phyloP scores from a whole-genome alignment of 352 stramenopile species.

The Globisporangium yorkense region DNA sequence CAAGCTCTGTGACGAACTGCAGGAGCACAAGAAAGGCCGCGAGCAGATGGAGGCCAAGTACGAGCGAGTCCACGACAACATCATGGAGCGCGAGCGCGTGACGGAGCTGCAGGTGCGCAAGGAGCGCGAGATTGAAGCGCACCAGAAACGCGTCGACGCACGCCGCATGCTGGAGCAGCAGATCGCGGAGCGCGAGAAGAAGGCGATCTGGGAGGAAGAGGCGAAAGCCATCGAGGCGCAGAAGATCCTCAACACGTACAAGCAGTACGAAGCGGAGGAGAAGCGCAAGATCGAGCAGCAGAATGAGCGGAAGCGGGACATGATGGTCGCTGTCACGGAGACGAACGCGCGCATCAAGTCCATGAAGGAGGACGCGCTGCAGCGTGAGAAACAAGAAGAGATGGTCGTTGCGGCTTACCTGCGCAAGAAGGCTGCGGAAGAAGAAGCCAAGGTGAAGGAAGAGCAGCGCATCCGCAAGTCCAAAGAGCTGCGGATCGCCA shows the following conservation, averaged over 20 bases:
- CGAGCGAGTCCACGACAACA: constrained; percentile 60
- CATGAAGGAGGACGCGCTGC: constrained; percentile 48
- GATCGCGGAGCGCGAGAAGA: constrained; percentile 60
- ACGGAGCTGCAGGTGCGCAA: constrained; percentile 50
- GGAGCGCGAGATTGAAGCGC: constrained; percentile 28
- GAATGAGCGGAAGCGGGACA: constrained; percentile 33
- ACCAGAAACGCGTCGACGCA: constrained; percentile 51
- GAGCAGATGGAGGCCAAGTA: constrained; percentile 44
- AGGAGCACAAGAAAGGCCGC: constrained; percentile 36
- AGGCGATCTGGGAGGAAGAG: constrained; percentile 69
- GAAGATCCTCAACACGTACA: constrained; percentile 78
- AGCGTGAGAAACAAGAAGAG: constrained; percentile 60
- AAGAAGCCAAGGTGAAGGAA: constrained; percentile 65
- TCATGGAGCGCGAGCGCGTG: constrained; percentile 65
- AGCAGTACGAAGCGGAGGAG: constrained; percentile 72
- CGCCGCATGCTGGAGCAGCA: constrained; percentile 64
- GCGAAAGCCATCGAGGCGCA: constrained; percentile 69
- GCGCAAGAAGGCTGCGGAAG: constrained; percentile 61
- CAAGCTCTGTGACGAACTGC: constrained; percentile 51
- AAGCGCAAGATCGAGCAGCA: constrained; percentile 47
- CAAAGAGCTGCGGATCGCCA: constrained; percentile 66
- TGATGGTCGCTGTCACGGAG: constrained; percentile 37
- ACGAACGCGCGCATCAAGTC: constrained; percentile 66
- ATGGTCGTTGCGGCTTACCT: constrained; percentile 57
- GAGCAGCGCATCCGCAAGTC: constrained; percentile 53